Conservation (phyloP, 202 grass and related monocot species). For the Dendrocalamus latiflorus region DNA sequence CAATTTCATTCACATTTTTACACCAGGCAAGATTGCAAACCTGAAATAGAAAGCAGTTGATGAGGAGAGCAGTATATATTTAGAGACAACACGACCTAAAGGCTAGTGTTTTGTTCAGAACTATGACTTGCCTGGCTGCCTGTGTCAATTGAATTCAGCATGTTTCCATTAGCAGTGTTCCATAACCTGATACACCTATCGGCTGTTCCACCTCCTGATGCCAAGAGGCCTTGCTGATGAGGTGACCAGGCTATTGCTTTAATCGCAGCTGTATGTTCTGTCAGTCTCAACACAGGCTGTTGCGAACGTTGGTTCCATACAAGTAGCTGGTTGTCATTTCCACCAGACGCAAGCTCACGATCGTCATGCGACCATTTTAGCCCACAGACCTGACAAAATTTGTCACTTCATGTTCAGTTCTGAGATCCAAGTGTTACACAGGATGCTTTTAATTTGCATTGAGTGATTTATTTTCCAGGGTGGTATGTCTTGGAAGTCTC, state of each 20-base stretch:
- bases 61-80: not conserved
- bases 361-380: conserved; percentile 97
- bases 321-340: conserved; percentile 94
- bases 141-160: conserved; percentile 86
- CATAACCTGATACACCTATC: conserved; percentile 93
- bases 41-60: conserved; percentile 29
- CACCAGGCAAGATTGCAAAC: conserved; percentile 97
- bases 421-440: not conserved
- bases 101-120: not conserved
- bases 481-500: not conserved
- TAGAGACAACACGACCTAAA: not conserved
- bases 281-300: conserved; percentile 60
- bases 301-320: conserved; percentile 96
- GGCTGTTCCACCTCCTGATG: conserved; percentile 89
- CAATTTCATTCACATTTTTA: conserved; percentile 92
- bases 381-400: conserved; percentile 66
- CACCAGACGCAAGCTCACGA: conserved; percentile 88
- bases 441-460: not conserved
- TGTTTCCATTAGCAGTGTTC: conserved; percentile 79
- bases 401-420: conserved; percentile 2
- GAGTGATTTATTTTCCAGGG: not conserved
- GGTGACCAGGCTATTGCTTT: conserved; percentile 98
- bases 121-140: conserved; percentile 70
- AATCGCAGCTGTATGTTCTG: conserved; percentile 84
- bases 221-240: conserved; percentile 80